Evolutionary conservation across 495 filamentous ascomycete genomes (phyloP), one percentile per base, ranked within the genome.

Genomic region (Aspergillus sclerotiicarbonarius): DNA sequence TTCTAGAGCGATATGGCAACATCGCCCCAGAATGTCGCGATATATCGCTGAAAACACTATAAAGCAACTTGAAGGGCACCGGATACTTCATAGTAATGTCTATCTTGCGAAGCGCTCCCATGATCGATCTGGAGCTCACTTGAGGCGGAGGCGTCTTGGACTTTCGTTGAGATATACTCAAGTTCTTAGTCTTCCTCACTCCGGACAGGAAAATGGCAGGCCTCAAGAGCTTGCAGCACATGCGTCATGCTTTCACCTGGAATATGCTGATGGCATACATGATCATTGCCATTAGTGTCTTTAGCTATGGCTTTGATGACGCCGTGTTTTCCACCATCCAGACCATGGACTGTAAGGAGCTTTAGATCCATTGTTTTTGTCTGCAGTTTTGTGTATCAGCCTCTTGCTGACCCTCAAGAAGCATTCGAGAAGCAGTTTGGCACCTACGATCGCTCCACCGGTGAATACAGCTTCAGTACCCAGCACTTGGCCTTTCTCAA

Each of bases 191-290:
- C n/a, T 12, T n/a, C 10, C 9, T n/a, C n/a, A 15, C 13, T 41
- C 5, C 2, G 25, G 5, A n/a, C 37, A 41, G 37, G 37, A 30
- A 6, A 15, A 49, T 49, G 46, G 8, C 46, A 15, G 8, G 20
- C 10, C n/a, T 49, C 46, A 49, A 49, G 46, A 25, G 10, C 46
- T 29, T 29, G 20, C 29, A 49, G 21, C 10, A 15, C 10, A 49
- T 29, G 46, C 29, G 20, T 15, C 20, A 30, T 15, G 20, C 29
- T 25, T 10, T 49, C 9, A 49, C 46, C 46, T 29, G 46, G 46
- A 49, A 49, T 30, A 49, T 49, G 46, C 7, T 49, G 46, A 30
- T 49, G 2, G 46, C 46, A 3, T 49, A 49, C n/a, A 30, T 30
- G 9, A 25, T 49, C 3, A 49, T 29, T 13, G 46, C 9, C 2